Evolutionary conservation across 2,329 filamentous ascomycete species (phyloP).

Genomic region (Phialophora verrucosa): DNA sequence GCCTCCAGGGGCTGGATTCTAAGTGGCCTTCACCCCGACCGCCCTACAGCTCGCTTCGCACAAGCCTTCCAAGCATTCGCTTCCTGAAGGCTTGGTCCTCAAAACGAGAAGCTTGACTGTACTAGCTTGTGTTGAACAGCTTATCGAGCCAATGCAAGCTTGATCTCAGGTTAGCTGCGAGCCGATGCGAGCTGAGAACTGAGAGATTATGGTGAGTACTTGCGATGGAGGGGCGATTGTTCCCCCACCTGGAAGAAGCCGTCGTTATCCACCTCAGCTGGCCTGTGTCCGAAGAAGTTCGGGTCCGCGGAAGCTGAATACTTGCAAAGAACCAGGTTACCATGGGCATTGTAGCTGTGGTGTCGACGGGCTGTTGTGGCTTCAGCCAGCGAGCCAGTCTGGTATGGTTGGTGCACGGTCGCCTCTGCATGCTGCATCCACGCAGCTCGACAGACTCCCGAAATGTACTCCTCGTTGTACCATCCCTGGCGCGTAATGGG

Average conservation of each 20-base stretch:
- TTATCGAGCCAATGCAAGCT: neutral
- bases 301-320: neutral
- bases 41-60: constrained; percentile 4
- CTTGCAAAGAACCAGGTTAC: neutral
- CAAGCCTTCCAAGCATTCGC: constrained; percentile 22
- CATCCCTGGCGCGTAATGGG: constrained; percentile 48
- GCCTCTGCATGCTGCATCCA: constrained; percentile 40
- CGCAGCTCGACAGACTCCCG: constrained; percentile 40
- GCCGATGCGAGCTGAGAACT: constrained; percentile 3
- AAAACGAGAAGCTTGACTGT: neutral
- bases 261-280: neutral
- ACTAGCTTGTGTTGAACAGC: neutral
- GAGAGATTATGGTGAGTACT: neutral
- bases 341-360: too few species aligned
- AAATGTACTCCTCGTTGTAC: constrained; percentile 40
- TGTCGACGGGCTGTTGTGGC: neutral
- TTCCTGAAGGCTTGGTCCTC: neutral
- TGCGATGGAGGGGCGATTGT: neutral
- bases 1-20: neutral
- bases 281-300: neutral
- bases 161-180: neutral
- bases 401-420: neutral
- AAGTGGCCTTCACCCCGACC: neutral
- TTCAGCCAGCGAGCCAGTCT: neutral
- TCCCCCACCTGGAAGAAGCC: neutral